Evolutionary conservation across 106 monocot genomes (phyloP).

Genomic region (Apostasia shenzhenica): DNA sequence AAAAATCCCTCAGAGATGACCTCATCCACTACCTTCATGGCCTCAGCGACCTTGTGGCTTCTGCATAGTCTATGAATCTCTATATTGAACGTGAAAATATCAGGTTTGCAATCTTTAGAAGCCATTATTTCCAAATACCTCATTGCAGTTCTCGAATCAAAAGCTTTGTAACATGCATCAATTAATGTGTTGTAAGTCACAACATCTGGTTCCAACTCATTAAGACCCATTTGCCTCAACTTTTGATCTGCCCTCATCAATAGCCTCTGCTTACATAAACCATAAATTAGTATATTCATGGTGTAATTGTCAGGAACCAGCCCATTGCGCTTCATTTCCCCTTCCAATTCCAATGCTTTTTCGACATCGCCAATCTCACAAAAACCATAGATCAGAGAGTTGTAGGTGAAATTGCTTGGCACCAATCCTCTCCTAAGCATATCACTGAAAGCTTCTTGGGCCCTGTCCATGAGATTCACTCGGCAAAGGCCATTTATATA

Average conservation of each 20-base stretch:
- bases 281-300: constrained; percentile 81
- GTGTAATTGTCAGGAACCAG: constrained; percentile 79
- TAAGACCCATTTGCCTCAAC: constrained; percentile 30
- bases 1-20: constrained; percentile 37
- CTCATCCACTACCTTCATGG: constrained; percentile 51
- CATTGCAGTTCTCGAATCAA: constrained; percentile 39
- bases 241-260: constrained; percentile 32
- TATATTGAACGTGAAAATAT: constrained; percentile 91
- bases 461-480: constrained; percentile 42
- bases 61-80: constrained; percentile 71
- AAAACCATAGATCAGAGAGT: constrained; percentile 72
- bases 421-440: constrained; percentile 65
- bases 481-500: constrained; percentile 78
- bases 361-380: constrained; percentile 47
- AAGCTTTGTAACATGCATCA: constrained; percentile 38
- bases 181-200: constrained; percentile 84
- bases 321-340: constrained; percentile 52
- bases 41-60: constrained; percentile 39
- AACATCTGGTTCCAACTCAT: constrained; percentile 47
- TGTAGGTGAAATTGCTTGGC: constrained; percentile 79
- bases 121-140: constrained; percentile 44
- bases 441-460: constrained; percentile 39
- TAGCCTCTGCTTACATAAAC: constrained; percentile 41
- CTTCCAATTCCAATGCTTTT: constrained; percentile 52
- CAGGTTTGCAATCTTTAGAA: constrained; percentile 53